Evolutionary conservation across 495 filamentous ascomycete species (phyloP), one percentile per base, ranked within the genome.

Genomic region (Hypoxylon fragiforme): DNA sequence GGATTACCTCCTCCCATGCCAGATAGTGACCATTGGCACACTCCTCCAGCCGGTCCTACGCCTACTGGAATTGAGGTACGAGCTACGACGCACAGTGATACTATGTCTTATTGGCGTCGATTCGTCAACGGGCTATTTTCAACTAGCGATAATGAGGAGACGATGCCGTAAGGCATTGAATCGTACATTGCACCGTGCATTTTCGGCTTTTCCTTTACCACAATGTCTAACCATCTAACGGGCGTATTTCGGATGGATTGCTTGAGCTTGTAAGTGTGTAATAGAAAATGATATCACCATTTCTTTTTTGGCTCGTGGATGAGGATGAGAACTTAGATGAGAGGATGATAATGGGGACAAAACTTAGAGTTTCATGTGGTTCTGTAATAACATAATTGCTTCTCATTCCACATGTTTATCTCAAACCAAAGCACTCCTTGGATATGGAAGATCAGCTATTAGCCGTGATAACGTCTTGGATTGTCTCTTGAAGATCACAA

Each of bases 21-120:
- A 5, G 58, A 62, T 30, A 62, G 37, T 1, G 42, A 57, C 26
- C 58, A 48, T 7, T 57, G 52, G 52, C 42, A 62, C 14, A 58
- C 48, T 3, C 30, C 60, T 14, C 39, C 40, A 11, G 36, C 40
- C 13, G 34, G 28, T 9, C 44, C 49, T 30, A 16, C 28, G 24
- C 14, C 54, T 28, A 50, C 36, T 34, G 31, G 37, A 13, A 13
- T 16, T 5, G 32, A 6, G 26, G 15, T n/a, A 28, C 46, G 36
- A 32, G 36, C 24, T 13, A 40, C 28, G 26, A 28, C 31, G 31
- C 28, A 26, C 19, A 14, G 24, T 12, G 37, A 30, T 13, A 16
- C 24, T 8, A 14, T 9, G 24, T 22, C 43, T 34, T 48, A n/a
- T 19, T 58, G 54, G 59, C 44, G 31, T 31, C 48, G 15, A 41